These are phyloP conservation scores for Dactylonectria estremocensis DNA, from an alignment of 2,329 filamentous ascomycete genomes.

Conservation along the genomic window DNA sequence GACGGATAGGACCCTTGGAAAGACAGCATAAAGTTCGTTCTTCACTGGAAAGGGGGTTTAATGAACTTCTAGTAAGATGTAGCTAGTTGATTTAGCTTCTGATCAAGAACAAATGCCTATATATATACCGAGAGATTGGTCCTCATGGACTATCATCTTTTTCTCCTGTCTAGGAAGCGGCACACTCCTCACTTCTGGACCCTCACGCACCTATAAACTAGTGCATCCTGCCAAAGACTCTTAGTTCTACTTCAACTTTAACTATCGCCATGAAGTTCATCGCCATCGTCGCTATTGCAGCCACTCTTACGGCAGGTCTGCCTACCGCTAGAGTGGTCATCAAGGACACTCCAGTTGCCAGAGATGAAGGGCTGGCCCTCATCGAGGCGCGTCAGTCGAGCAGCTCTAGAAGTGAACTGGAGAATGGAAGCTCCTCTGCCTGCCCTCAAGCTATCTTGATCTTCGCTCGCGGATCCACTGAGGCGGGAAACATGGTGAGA, in stretches of 20 bases:
- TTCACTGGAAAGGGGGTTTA: background rate
- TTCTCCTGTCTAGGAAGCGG: background rate
- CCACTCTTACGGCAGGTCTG: conserved; percentile 1
- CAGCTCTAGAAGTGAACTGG: conserved; percentile 48
- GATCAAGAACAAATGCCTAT: background rate
- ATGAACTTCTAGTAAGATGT: background rate
- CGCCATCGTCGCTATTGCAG: conserved; percentile 1
- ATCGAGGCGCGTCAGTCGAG: conserved; percentile 40
- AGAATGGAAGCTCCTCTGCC: conserved; percentile 44
- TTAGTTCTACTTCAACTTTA: background rate
- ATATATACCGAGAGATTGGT: background rate
- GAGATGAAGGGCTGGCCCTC: background rate
- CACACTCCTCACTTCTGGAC: background rate
- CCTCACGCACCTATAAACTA: background rate
- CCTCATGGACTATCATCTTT: background rate
- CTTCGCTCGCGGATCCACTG: conserved; percentile 58
- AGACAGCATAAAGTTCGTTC: background rate
- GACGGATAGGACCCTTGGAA: background rate
- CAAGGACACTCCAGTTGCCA: background rate
- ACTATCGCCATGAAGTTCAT: conserved; percentile 17
- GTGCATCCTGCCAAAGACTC: background rate
- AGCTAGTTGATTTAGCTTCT: background rate
- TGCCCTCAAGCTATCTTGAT: conserved; percentile 58
- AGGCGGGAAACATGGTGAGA: conserved; percentile 57
- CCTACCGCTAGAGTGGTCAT: background rate